Conservation (phyloP, 1,284 basidiomycete species). For the Exsudoporus floridanus region DNA sequence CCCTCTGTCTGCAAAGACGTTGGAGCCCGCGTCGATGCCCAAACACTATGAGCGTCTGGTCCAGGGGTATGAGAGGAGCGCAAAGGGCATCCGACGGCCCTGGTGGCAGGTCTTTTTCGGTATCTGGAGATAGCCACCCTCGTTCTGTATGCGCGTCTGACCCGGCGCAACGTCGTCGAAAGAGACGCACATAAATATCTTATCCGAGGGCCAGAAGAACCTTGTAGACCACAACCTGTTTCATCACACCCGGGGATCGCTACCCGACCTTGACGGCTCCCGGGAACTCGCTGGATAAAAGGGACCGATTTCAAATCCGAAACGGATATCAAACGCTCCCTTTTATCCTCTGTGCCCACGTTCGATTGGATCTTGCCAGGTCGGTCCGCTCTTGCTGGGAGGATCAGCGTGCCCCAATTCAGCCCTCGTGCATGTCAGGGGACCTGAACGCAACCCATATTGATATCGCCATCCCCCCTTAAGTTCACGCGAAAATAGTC, state of each 20-base stretch:
- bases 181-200: conserved; percentile 4
- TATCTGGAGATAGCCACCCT: conserved; percentile 54
- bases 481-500: not conserved
- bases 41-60: conserved; percentile 67
- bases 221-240: too few relatives aligned
- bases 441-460: too few relatives aligned
- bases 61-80: conserved; percentile 70
- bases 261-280: not conserved
- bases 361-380: not conserved
- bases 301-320: not conserved
- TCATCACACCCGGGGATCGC: conserved; percentile 1
- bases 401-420: conserved; percentile 11
- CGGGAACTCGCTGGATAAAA: not conserved
- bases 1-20: conserved; percentile 56
- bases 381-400: conserved; percentile 1
- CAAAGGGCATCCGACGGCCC: conserved; percentile 68
- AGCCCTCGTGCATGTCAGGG: conserved; percentile 1
- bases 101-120: conserved; percentile 81
- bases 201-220: not conserved
- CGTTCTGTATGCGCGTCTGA: not conserved
- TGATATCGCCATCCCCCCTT: not conserved
- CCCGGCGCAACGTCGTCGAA: not conserved
- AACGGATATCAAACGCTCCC: not conserved
- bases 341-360: not conserved
- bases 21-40: conserved; percentile 68